Percentiles rank a stretch among this genome's conserved stretches.
These are phyloP conservation scores for Galeopsis tetrahit DNA, from an alignment of 257 asterid genomes.

Conservation along the genomic window DNA sequence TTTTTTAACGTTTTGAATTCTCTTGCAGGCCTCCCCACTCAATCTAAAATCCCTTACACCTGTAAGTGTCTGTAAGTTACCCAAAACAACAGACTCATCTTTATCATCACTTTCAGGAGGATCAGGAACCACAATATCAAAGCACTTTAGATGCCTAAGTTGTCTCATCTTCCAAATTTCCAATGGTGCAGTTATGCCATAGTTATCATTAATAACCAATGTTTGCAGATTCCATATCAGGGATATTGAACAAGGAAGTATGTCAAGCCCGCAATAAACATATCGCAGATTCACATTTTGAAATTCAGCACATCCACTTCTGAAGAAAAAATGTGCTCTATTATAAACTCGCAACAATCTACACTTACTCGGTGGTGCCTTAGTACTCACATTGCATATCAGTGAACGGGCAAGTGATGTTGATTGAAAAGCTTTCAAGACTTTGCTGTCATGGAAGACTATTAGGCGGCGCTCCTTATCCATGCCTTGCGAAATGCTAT, in stretches of 20 bases:
- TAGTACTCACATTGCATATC: not conserved
- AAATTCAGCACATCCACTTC: not conserved
- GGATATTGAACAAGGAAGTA: not conserved
- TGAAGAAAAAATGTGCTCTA: too few relatives aligned
- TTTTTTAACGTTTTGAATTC: slow-evolving; percentile 19
- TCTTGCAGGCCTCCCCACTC: too few relatives aligned
- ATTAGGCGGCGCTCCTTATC: not conserved
- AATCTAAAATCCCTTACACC: not conserved
- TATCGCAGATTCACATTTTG: not conserved
- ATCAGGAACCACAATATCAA: not conserved
- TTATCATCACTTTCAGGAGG: not conserved
- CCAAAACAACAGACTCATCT: not conserved
- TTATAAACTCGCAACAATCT: not conserved
- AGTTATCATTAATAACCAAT: not conserved
- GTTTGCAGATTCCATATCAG: slow-evolving; percentile 4
- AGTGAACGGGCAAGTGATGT: too few relatives aligned
- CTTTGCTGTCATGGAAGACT: not conserved
- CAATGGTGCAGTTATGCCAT: not conserved
- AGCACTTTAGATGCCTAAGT: not conserved
- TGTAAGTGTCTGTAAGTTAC: not conserved
- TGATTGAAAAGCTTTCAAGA: too few relatives aligned
- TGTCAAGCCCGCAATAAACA: not conserved
- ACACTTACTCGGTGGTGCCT: not conserved
- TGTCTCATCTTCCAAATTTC: slow-evolving; percentile 21
- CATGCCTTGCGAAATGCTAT: not conserved